Percentiles rank a stretch among this genome's conserved stretches.
phyloP scores from a whole-genome alignment of 176 grass and related monocot species.

The Oryza glumipatula region DNA sequence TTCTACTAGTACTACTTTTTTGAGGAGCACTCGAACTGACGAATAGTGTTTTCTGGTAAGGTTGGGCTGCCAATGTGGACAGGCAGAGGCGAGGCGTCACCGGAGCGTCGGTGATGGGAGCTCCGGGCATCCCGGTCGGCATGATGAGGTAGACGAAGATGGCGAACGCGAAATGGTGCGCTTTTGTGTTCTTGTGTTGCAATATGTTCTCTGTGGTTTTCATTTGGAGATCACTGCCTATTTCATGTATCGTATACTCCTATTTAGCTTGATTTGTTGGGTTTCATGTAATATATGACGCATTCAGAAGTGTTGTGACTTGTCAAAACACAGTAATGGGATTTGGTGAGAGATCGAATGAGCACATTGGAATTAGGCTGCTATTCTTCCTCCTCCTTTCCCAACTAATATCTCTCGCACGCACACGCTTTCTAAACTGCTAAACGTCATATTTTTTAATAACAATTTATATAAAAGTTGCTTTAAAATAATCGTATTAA shows the following conservation, averaged over 20 bases:
- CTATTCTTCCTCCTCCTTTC: too few relatives aligned
- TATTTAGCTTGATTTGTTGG: not conserved
- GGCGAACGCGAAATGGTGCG: not conserved
- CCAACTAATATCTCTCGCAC: too few relatives aligned
- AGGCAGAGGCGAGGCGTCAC: slow-evolving; percentile 67
- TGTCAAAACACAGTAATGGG: not conserved
- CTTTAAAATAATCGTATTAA: too few relatives aligned
- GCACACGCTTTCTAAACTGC: too few relatives aligned
- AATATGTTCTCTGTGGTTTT: not conserved
- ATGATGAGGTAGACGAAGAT: slow-evolving; percentile 59
- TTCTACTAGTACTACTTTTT: not conserved
- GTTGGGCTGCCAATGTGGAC: slow-evolving; percentile 79
- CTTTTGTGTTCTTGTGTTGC: not conserved
- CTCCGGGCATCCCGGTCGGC: slow-evolving; percentile 67
- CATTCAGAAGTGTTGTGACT: not conserved
- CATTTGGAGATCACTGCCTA: slow-evolving; percentile 9
- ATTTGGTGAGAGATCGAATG: not conserved
- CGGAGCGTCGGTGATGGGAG: slow-evolving; percentile 53
- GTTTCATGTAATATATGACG: not conserved
- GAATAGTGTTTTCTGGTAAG: slow-evolving; percentile 36
- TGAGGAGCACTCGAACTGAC: not conserved
- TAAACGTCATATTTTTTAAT: too few relatives aligned
- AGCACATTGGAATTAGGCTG: not conserved
- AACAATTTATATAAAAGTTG: too few relatives aligned
- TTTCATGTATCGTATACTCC: not conserved